Evolutionary conservation across 345 rosid genomes (phyloP), one percentile per base, ranked within the genome.

Genomic region (Tarenaya hassleriana): DNA sequence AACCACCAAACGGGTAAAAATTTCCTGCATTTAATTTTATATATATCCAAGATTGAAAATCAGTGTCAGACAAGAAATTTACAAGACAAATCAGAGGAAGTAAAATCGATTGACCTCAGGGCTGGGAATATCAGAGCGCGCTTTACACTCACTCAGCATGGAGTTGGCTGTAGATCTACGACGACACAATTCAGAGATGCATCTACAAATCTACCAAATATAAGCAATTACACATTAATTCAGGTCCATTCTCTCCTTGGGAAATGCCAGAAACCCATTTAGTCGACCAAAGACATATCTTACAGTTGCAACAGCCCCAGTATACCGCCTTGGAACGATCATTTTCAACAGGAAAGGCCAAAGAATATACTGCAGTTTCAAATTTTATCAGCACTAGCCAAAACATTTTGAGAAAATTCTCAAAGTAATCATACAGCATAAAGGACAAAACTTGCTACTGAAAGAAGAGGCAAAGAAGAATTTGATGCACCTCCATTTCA

Each of bases 311-410:
- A 73, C 84, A 15, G 95, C 89, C 56, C 82, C 80, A 24, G 92
- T 82, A 62, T 80, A 87, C 39, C 50, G 65, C 46, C 70, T 75
- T 50, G 98, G 98, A 50, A 80, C 58, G 44, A 87, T 80, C 95
- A 82, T 76, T 77, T 81, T 87, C 71, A 91, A 63, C 31, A 91
- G 81, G 75, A 87, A 87, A 21, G 96, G 98, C 98, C 98, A 91
- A 63, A 91, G 96, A 40, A 84, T 69, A 45, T 81, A 88, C 98
- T 91, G 96, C 74, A 70, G 34, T 60, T 66, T 48, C 51, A 66
- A 24, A 47, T 53, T 16, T 34, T 21, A 15, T 41, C 40, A 52
- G 46, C 52, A 41, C 41, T 47, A 54, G 52, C 20, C 50, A 45
- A 49, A 46, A 24, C 31, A 5, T 0, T 41, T 24, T 34, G 10